phyloP scores from a whole-genome alignment of 163 green algal genomes.

The Scenedesmus sp. region DNA sequence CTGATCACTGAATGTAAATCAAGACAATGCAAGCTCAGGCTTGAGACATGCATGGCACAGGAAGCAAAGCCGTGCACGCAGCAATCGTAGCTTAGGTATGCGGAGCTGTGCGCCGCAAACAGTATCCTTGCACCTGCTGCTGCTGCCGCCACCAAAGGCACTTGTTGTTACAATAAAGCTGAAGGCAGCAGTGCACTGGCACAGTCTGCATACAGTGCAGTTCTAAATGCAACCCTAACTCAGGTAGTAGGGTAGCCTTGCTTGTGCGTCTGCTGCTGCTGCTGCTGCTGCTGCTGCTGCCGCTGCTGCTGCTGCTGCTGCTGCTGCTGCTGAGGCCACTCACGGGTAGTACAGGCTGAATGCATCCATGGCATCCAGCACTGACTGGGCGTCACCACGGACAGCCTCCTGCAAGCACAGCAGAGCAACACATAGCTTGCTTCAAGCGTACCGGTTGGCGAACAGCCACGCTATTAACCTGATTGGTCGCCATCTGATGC shows the following conservation, averaged over 20 bases:
- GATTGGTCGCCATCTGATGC: too few species aligned
- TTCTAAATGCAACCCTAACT: too few species aligned
- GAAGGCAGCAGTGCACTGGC: background rate
- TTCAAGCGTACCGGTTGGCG: too few species aligned
- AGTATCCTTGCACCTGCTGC: background rate
- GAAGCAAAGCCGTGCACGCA: background rate
- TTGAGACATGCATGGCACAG: too few species aligned
- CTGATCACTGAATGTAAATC: too few species aligned
- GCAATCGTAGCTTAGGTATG: too few species aligned
- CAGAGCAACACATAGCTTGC: background rate
- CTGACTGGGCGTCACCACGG: constrained; percentile 22
- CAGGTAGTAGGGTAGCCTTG: background rate
- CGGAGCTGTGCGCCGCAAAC: background rate
- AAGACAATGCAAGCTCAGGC: too few species aligned
- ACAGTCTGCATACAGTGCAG: too few species aligned
- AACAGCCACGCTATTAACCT: too few species aligned
- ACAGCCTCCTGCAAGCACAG: background rate
- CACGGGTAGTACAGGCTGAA: constrained; percentile 46
- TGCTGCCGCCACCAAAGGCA: background rate
- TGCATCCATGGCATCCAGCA: constrained; percentile 51
- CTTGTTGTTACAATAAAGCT: background rate
- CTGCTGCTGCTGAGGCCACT: background rate
- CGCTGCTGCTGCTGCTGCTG: background rate
- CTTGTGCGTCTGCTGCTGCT: background rate
- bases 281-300: background rate